Evolutionary conservation across 2,329 filamentous ascomycete species (phyloP), one percentile per base, ranked within the genome.

Genomic region (Fusarium illudens): DNA sequence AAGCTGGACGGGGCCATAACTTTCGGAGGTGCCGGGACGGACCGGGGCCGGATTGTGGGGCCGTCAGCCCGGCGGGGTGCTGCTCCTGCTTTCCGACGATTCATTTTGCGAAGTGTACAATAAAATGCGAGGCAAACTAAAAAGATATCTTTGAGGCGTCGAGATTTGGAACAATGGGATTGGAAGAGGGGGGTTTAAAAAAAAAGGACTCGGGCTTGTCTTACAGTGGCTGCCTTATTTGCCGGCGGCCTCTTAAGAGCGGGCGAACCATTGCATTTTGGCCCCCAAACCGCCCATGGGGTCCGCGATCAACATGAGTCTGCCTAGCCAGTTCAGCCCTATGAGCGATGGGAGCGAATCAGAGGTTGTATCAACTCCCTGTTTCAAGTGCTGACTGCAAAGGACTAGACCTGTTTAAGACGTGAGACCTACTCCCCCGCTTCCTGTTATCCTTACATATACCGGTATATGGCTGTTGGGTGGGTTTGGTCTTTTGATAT

Each of bases 31-130:
- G 55, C 53, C 51, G 55, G 62, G 30, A 64, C 25, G 42, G 48
- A 51, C 53, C 62, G 62, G 39, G 49, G 61, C 57, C 37, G 61
- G 34, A 33, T 19, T 29, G 66, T 69, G 66, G 66, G 66, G 66
- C 66, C 65, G 65, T 15, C 27, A 20, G 13, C n/a, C 20, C 13
- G 37, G 20, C 15, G 10, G 39, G 15, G 9, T 25, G n/a, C n/a
- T n/a, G n/a, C n/a, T n/a, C n/a, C n/a, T n/a, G n/a, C n/a, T 17
- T 4, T 44, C 22, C 27, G 25, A 3, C 39, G 39, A 46, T 46
- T 46, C 39, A 46, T 46, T 46, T 20, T 17, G 39, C 6, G n/a
- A 12, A 46, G 9, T 10, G n/a, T n/a, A 11, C 17, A 36, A 9
- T 17, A 9, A n/a, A 36, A 19, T 36, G 33, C 15, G 17, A 36